Base-by-base conservation (phyloP, 352 stramenopile species). In the Phytopythium cucurbitacearum region DNA sequence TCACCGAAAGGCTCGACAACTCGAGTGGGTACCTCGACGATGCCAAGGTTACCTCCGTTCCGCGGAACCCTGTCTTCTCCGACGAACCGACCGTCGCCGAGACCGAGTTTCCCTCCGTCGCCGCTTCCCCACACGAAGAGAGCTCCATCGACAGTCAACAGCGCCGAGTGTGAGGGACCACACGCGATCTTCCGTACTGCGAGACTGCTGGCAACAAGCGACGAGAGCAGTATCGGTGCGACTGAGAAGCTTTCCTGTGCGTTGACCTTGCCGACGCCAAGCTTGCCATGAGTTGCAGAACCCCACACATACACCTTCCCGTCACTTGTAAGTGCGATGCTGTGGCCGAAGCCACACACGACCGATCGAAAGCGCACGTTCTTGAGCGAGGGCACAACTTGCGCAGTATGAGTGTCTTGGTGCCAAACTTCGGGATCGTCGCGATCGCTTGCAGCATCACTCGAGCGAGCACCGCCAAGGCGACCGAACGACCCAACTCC, bases 261-360 rank as follows among this genome's bases (percentile, higher is more conserved):
- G 45, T 51, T 53, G 1, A 87, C 55, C 0, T 54, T 41, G 0
- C 80, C 80, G 10, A 93, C 63, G 3, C 82, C 82, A 32, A 93
- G 69, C 43, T 92, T 93, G 1, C 82, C 82, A 38, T 83, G 75
- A 4, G 73, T 87, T 2, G 74, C 73, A 13, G 82, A 90, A 0
- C 82, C 82, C 82, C 82, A 93, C 0, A 69, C 68, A 32, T 80
- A 91, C n/a, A 93, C 70, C n/a, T 79, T 64, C 15, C 82, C 80
- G 13, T 81, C 64, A 2, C 56, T 77, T 5, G 77, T 75, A 35
- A 92, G 67, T 2, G 82, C 82, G 9, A 92, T 33, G 40, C 73
- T 92, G 57, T 92, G 82, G 10, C 76, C 60, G 60, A 85, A 92
- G 0, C 77, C 80, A 43, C 77, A 89, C 4, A 74, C 69, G 9